phyloP scores from a whole-genome alignment of 768 basidiomycete species.

The Pisolithus orientalis region DNA sequence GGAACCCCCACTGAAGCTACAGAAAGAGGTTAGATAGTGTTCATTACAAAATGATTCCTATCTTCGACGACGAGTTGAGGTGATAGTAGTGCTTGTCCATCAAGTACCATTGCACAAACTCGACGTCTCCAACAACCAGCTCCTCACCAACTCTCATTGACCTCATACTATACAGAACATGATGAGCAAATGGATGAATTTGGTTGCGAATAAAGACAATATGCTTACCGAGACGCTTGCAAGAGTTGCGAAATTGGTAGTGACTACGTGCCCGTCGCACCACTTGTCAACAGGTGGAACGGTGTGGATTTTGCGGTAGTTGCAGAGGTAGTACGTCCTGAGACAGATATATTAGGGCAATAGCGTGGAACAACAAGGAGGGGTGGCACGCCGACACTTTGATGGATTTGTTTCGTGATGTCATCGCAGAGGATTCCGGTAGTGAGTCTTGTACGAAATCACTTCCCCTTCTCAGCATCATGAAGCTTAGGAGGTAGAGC shows the following conservation, averaged over 20 bases:
- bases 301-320: conserved; percentile 13
- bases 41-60: too few relatives aligned
- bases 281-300: conserved; percentile 45
- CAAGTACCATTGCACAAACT: conserved; percentile 30
- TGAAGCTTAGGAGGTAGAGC: too few relatives aligned
- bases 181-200: conserved; percentile 49
- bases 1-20: too few relatives aligned
- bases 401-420: too few relatives aligned
- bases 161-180: conserved; percentile 47
- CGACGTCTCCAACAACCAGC: conserved; percentile 53
- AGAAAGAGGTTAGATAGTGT: too few relatives aligned
- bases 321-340: conserved; percentile 20
- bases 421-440: too few relatives aligned
- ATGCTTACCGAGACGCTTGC: conserved; percentile 53
- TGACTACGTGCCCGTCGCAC: conserved; percentile 41
- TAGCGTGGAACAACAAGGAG: conserved; percentile 3
- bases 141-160: conserved; percentile 34
- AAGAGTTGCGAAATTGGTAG: conserved; percentile 41
- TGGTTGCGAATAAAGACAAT: conserved; percentile 39
- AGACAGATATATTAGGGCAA: too few relatives aligned
- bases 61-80: too few relatives aligned
- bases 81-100: too few relatives aligned
- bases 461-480: too few relatives aligned
- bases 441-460: too few relatives aligned
- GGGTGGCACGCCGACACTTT: background rate